These are phyloP conservation scores for Nasturtium officinale DNA, from an alignment of 345 rosid genomes.

Conservation along the genomic window DNA sequence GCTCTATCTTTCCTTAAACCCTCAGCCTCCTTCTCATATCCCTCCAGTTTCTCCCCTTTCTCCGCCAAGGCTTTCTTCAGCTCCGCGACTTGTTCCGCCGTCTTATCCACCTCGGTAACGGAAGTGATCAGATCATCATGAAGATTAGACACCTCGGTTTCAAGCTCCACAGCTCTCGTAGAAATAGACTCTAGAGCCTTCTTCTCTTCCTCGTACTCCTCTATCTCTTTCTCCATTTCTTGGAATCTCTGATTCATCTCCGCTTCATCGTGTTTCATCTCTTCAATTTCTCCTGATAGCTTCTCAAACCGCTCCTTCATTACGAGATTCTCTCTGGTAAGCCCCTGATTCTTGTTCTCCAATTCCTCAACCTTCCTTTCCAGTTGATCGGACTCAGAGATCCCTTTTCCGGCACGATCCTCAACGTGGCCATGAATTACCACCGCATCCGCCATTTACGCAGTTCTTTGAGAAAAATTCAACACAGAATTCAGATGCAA, in stretches of 20 bases:
- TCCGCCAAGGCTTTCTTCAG: slow-evolving; percentile 51
- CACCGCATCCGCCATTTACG: slow-evolving; percentile 53
- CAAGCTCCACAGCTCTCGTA: slow-evolving; percentile 65
- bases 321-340: slow-evolving; percentile 47
- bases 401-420: slow-evolving; percentile 41
- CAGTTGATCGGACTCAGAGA: slow-evolving; percentile 45
- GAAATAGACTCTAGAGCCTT: slow-evolving; percentile 52
- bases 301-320: slow-evolving; percentile 44
- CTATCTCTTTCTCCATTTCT: slow-evolving; percentile 55
- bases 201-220: slow-evolving; percentile 56
- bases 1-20: slow-evolving; percentile 58
- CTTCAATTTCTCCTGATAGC: slow-evolving; percentile 47
- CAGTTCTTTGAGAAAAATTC: slow-evolving; percentile 20
- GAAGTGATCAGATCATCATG: slow-evolving; percentile 65
- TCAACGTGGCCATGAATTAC: slow-evolving; percentile 46
- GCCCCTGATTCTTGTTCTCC: slow-evolving; percentile 57
- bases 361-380: slow-evolving; percentile 45
- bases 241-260: slow-evolving; percentile 48
- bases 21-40: slow-evolving; percentile 54
- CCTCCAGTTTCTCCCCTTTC: slow-evolving; percentile 48
- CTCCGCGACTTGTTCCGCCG: slow-evolving; percentile 47
- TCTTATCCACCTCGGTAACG: slow-evolving; percentile 55
- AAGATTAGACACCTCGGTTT: slow-evolving; percentile 59
- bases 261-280: slow-evolving; percentile 45
- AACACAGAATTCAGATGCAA: slow-evolving; percentile 9